Percentiles rank a stretch among this genome's conserved stretches.
These are phyloP conservation scores for Cyclaneusma minus DNA, from an alignment of 2,329 filamentous ascomycete species.

Conservation along the genomic window DNA sequence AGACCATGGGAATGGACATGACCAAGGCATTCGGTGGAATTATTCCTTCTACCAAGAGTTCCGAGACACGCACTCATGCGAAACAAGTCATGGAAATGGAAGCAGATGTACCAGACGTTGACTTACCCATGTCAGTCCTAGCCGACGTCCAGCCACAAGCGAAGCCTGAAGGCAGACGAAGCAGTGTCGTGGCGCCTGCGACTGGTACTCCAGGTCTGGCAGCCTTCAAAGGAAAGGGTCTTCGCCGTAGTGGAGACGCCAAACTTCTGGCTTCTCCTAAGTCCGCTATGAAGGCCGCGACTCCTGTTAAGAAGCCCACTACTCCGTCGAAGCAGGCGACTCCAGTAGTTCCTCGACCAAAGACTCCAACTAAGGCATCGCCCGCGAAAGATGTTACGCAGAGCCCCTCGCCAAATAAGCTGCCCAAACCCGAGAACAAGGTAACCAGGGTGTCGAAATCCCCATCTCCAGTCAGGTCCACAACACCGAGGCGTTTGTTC, in stretches of 20 bases:
- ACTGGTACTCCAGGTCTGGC: constrained; percentile 39
- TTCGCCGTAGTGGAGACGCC: constrained; percentile 27
- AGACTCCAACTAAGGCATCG: constrained; percentile 33
- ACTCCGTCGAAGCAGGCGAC: constrained; percentile 26
- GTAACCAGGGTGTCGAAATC: constrained; percentile 19
- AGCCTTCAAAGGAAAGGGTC: constrained; percentile 31
- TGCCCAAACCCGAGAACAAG: constrained; percentile 24
- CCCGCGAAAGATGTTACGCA: constrained; percentile 29
- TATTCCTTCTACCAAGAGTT: constrained; percentile 22
- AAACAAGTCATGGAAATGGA: constrained; percentile 46
- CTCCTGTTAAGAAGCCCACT: constrained; percentile 18
- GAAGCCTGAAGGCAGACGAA: too few species aligned
- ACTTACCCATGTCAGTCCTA: constrained; percentile 19
- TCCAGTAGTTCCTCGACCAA: constrained; percentile 26
- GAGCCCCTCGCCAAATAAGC: constrained; percentile 31
- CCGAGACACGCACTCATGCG: constrained; percentile 28
- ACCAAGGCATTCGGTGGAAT: constrained; percentile 40
- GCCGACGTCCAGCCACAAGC: constrained; percentile 19
- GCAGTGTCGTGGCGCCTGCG: constrained; percentile 25
- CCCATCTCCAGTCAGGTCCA: constrained; percentile 18
- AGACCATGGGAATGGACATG: constrained; percentile 43
- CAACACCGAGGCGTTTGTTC: constrained; percentile 30
- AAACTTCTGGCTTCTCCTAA: constrained; percentile 15
- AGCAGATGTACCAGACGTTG: constrained; percentile 16
- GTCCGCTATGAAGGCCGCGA: constrained; percentile 8